Evolutionary conservation across 768 basidiomycete genomes (phyloP), one percentile per base, ranked within the genome.

Genomic region (Termitomyces sp.): DNA sequence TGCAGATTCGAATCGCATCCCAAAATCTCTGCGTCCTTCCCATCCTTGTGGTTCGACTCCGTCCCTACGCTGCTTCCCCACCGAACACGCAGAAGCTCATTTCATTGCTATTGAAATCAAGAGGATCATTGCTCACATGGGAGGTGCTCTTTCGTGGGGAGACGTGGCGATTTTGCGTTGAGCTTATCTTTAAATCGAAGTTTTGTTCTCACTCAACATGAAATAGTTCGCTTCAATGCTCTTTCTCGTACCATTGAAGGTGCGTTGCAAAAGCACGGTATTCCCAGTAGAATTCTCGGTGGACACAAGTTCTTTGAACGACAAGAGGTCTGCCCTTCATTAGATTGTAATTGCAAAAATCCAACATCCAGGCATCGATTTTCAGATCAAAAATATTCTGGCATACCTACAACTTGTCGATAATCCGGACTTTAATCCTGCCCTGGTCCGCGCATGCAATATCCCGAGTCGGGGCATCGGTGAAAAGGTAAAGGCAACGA

Each of bases 301-400:
- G 92, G 92, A 0, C 88, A 89, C 67, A 89, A 87, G 67, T 94
- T 94, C 78, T 95, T 95, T 65, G 91, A 94, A 63, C 84, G 92
- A 18, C 69, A 84, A 66, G 93, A 94, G 78, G 88, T 86, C 46
- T 38, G 36, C 23, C 35, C n/a, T 43, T 40, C 38, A 6, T 10
- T 10, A 50, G 75, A 63, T 33, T 1, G 2, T 18, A 43, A 41
- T 41, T 6, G 41, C 38, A 13, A 5, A 54, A 7, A 12, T 43
- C 12, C 74, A 9, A 82, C 90, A n/a, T 48, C 48, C 52, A 60
- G 33, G 5, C 28, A n/a, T 20, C 38, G 43, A 48, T 14, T 9
- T 35, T 28, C 52, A 89, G 87, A 82, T 95, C 67, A 93, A 93
- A 73, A 90, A 93, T 70, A 57, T 93, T 12, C 73, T 94, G 32